Evolutionary conservation across 768 basidiomycete genomes (phyloP), one percentile per base, ranked within the genome.

Genomic region (Amanita polypyramis): DNA sequence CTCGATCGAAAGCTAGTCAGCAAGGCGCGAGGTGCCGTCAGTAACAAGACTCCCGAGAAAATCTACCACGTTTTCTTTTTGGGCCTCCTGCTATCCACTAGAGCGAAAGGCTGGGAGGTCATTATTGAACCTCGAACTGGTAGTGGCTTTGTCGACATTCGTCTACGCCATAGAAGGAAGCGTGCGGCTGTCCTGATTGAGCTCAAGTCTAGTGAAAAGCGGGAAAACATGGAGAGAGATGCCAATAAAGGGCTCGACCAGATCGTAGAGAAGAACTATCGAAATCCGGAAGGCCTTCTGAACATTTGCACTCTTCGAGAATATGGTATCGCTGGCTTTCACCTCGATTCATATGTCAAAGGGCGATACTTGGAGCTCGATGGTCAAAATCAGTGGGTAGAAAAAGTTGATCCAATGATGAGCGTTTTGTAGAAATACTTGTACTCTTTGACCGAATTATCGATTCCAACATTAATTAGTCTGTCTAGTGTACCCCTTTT

Each of bases 281-380:
- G 47, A 49, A 52, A 52, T 49, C 38, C 14, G 20, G 32, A 49
- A 35, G 34, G 47, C 25, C 49, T 50, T 50, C 37, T 32, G 48
- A 47, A 47, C 27, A 47, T 52, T 50, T 25, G 23, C 49, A 47
- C 37, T 43, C 44, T 52, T 34, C 49, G 42, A 52, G 52, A 52
- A 52, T 52, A 52, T 52, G 42, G 52, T 38, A 52, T 52, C 34
- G 42, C 52, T 46, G 29, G 34, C 49, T 52, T 52, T 41, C 52
- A 50, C 49, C 42, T 52, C 41, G 20, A 36, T 43, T 52, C 51
- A 44, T 43, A 46, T 52, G 51, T 52, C 51, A 51, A 52, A 47
- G 52, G 48, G 25, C 43, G 48, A 52, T 52, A 52, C 39, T 45
- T 52, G 51, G 51, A 42, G 47, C 51, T 43, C 30, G 30, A 43